phyloP scores from a whole-genome alignment of 805 yeast species.

The Nakazawaea ishiwadae region DNA sequence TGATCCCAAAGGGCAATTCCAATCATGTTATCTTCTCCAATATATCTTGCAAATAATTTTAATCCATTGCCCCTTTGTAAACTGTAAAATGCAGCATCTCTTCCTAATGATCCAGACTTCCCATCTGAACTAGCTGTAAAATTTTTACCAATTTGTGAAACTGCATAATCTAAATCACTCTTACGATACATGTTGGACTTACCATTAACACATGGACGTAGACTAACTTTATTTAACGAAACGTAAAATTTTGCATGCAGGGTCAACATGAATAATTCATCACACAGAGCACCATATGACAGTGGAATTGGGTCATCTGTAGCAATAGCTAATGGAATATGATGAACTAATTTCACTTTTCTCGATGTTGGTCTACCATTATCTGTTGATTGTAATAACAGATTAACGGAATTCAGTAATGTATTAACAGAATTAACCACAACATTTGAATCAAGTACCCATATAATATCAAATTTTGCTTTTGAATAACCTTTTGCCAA shows the following conservation, averaged over 20 bases:
- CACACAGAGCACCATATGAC: constrained; percentile 62
- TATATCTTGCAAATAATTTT: constrained; percentile 68
- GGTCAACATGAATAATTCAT: constrained; percentile 80
- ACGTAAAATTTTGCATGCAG: constrained; percentile 84
- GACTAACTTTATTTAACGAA: constrained; percentile 63
- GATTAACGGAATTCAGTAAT: constrained; percentile 56
- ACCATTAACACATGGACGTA: constrained; percentile 91
- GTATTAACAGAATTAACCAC: constrained; percentile 70
- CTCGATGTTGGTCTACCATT: constrained; percentile 39
- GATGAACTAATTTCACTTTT: constrained; percentile 70
- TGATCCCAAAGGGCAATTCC: constrained; percentile 79
- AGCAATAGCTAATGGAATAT: constrained; percentile 65
- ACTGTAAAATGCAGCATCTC: constrained; percentile 27
- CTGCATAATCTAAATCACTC: constrained; percentile 59
- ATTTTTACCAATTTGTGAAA: constrained; percentile 32
- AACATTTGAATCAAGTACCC: constrained; percentile 86
- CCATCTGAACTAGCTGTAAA: constrained; percentile 25
- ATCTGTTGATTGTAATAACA: constrained; percentile 43
- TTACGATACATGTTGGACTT: constrained; percentile 76
- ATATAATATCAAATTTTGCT: constrained; percentile 69
- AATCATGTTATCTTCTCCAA: constrained; percentile 92
- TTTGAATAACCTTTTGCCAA: constrained; percentile 70
- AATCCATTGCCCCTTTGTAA: constrained; percentile 42
- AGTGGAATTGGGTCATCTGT: constrained; percentile 18
- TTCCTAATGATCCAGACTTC: constrained; percentile 26